phyloP scores from a whole-genome alignment of 345 rosid species.

The Lumnitzera racemosa region DNA sequence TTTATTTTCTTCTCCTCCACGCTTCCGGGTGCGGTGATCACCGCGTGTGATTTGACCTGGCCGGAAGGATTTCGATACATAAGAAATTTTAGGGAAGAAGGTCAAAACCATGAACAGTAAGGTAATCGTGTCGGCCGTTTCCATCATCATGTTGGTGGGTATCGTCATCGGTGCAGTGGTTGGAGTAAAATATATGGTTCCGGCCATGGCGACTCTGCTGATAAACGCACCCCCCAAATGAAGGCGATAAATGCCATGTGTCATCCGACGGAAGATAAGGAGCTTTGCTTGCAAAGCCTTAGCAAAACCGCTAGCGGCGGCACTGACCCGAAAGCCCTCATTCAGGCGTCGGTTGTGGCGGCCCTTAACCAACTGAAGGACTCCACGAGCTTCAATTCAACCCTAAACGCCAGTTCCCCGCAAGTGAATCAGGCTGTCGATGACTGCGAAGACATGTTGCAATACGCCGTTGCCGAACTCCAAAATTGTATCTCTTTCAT shows the following conservation, averaged over 20 bases:
- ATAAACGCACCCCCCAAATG: slow-evolving; percentile 16
- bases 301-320: slow-evolving; percentile 21
- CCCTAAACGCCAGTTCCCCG: slow-evolving; percentile 9
- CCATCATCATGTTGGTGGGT: slow-evolving; percentile 37
- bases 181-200: slow-evolving; percentile 2
- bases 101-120: slow-evolving; percentile 15
- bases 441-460: slow-evolving; percentile 31
- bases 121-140: slow-evolving; percentile 25
- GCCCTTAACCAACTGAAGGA: slow-evolving; percentile 25
- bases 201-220: background rate
- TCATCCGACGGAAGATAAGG: slow-evolving; percentile 31
- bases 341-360: slow-evolving; percentile 33
- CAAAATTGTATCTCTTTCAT: slow-evolving; percentile 19
- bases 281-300: slow-evolving; percentile 44
- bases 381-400: slow-evolving; percentile 28
- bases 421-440: slow-evolving; percentile 22
- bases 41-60: too few species aligned
- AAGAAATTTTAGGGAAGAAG: too few species aligned
- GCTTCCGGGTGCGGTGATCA: too few species aligned
- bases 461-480: slow-evolving; percentile 25
- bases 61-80: too few species aligned
- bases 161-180: slow-evolving; percentile 29
- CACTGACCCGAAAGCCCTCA: slow-evolving; percentile 36
- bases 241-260: slow-evolving; percentile 38
- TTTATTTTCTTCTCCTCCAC: too few species aligned